These are phyloP conservation scores for Solanum arcanum DNA, from an alignment of 257 asterid genomes.

Conservation along the genomic window DNA sequence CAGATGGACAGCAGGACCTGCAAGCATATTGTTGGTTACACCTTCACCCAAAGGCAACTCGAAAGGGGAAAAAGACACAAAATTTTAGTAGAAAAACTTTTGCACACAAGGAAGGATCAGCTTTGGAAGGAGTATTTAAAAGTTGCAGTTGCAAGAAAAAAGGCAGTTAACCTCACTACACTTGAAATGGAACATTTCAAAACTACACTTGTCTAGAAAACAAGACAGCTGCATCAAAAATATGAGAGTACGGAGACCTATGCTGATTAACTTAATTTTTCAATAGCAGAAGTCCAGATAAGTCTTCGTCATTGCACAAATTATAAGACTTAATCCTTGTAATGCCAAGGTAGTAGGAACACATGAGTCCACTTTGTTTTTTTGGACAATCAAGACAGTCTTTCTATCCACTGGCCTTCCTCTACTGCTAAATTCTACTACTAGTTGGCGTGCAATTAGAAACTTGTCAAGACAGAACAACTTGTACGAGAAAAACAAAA, in stretches of 20 bases:
- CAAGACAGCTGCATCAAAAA: not conserved
- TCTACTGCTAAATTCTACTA: not conserved
- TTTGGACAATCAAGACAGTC: not conserved
- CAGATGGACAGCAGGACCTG: slow-evolving; percentile 75
- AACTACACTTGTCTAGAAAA: not conserved
- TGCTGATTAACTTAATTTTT: not conserved
- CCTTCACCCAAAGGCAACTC: not conserved
- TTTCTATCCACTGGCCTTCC: not conserved
- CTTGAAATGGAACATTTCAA: not conserved
- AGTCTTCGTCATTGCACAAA: not conserved
- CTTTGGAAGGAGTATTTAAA: not conserved
- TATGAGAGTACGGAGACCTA: not conserved
- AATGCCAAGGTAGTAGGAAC: not conserved
- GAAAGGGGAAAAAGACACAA: not conserved
- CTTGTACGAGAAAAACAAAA: no score
- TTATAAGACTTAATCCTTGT: not conserved
- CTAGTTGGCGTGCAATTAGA: not conserved
- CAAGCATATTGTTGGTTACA: not conserved
- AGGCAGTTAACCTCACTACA: not conserved
- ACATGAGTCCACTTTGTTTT: not conserved
- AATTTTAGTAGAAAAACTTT: not conserved
- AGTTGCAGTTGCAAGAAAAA: not conserved
- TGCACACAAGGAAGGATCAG: not conserved
- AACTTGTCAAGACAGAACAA: not conserved
- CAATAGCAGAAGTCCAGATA: not conserved